Conservation (phyloP, 345 rosid species). For the Linum tenue region DNA sequence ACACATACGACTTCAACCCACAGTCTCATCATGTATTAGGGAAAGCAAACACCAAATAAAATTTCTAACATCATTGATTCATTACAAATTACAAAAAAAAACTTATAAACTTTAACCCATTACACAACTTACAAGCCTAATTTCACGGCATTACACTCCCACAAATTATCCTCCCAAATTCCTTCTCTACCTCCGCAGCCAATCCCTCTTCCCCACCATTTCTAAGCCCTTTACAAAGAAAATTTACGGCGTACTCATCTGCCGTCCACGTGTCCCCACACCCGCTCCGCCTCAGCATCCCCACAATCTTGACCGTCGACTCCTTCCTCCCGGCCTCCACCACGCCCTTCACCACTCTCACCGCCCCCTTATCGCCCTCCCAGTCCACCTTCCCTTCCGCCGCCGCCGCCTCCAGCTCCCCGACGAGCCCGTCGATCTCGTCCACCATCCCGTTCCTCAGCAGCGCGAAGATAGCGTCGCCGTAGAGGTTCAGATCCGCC, state of each 20-base stretch:
- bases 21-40: too few species aligned
- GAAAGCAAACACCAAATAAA: too few species aligned
- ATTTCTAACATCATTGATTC: too few species aligned
- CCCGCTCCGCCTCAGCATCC: constrained; percentile 54
- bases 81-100: too few species aligned
- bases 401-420: constrained; percentile 29
- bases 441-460: constrained; percentile 36
- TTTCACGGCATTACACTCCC: constrained; percentile 17
- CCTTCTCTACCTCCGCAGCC: constrained; percentile 44
- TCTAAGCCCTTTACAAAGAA: constrained; percentile 51
- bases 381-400: constrained; percentile 22
- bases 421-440: constrained; percentile 50
- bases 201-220: constrained; percentile 50
- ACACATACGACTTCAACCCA: too few species aligned
- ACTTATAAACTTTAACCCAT: too few species aligned
- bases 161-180: constrained; percentile 17
- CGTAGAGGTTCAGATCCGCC: constrained; percentile 43
- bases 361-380: constrained; percentile 38
- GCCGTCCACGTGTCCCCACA: constrained; percentile 53
- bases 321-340: constrained; percentile 54
- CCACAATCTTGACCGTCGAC: constrained; percentile 56
- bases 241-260: constrained; percentile 48
- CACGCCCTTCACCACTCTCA: constrained; percentile 48
- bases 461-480: constrained; percentile 50
- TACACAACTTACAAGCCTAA: constrained; percentile 1